These are phyloP conservation scores for Chrysoporthe deuterocubensis DNA, from an alignment of 2,329 filamentous ascomycete species.

Conservation along the genomic window DNA sequence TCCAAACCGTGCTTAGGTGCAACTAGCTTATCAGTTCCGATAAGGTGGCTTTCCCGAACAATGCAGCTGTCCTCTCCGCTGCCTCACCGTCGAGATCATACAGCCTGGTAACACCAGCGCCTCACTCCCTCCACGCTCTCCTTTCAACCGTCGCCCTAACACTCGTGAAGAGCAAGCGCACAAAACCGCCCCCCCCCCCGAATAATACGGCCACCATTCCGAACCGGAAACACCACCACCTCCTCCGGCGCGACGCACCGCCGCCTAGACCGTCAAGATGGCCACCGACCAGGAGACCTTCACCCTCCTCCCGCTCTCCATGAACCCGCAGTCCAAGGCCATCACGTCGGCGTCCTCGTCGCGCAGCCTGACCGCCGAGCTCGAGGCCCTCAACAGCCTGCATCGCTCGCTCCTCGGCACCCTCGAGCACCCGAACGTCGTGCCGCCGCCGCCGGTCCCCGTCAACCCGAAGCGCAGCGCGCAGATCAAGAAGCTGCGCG, in stretches of 20 bases:
- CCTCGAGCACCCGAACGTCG: conserved; percentile 63
- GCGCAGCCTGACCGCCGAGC: conserved; percentile 63
- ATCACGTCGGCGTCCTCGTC: conserved; percentile 51
- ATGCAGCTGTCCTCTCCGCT: neutral
- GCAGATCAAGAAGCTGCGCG: conserved; percentile 87
- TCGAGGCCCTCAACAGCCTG: conserved; percentile 76
- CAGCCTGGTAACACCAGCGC: no score
- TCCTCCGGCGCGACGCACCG: neutral
- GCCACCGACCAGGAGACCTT: conserved; percentile 69
- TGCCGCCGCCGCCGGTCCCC: conserved; percentile 85
- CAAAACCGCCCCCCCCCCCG: no score
- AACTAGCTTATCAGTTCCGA: neutral
- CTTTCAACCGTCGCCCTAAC: no score
- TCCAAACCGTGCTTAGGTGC: no score
- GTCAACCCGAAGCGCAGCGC: conserved; percentile 91
- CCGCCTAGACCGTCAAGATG: conserved; percentile 15
- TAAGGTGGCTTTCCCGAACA: neutral
- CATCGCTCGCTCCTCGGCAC: conserved; percentile 71
- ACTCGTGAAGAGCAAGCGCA: no score
- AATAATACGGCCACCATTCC: no score
- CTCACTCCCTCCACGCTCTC: no score
- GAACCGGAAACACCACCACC: no score
- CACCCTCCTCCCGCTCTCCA: conserved; percentile 77
- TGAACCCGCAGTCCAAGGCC: conserved; percentile 82
- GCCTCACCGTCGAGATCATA: no score